A percentile compares a stretch with the other conserved stretches of the same genome.
Conservation (phyloP, 768 basidiomycete genomes). For the Flagelloscypha sp. region DNA sequence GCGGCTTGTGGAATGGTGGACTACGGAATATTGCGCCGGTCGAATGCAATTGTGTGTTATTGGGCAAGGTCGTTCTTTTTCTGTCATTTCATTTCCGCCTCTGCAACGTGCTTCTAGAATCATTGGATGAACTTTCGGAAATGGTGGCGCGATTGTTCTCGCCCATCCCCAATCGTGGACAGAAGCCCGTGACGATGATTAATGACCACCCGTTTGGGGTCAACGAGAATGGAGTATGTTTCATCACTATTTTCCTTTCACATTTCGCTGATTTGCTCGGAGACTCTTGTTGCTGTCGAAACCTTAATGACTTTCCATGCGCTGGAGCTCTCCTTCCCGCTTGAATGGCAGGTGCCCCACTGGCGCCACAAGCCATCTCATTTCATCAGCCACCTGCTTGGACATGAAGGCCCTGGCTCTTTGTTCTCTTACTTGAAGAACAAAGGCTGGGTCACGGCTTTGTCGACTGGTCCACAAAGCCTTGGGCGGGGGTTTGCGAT, state of each 20-base stretch:
- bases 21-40: slow-evolving; percentile 69
- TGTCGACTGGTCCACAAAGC: slow-evolving; percentile 61
- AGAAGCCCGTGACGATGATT: slow-evolving; percentile 53
- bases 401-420: slow-evolving; percentile 91
- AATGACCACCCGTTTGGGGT: slow-evolving; percentile 70
- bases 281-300: slow-evolving; percentile 80
- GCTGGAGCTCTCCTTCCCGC: slow-evolving; percentile 73
- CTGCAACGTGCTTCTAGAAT: slow-evolving; percentile 35
- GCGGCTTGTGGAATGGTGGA: slow-evolving; percentile 81
- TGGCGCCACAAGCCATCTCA: slow-evolving; percentile 74
- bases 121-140: slow-evolving; percentile 61
- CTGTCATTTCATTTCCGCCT: slow-evolving; percentile 2
- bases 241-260: background rate
- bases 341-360: slow-evolving; percentile 62
- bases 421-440: slow-evolving; percentile 83
- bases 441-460: slow-evolving; percentile 76
- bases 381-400: slow-evolving; percentile 75
- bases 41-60: slow-evolving; percentile 75
- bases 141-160: slow-evolving; percentile 64
- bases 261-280: slow-evolving; percentile 12
- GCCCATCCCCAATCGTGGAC: slow-evolving; percentile 56
- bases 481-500: slow-evolving; percentile 81
- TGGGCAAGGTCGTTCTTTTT: slow-evolving; percentile 79
- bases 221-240: slow-evolving; percentile 61
- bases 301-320: slow-evolving; percentile 84